Base-by-base conservation (phyloP, 352 stramenopile species). In the Thraustochytrium striatum region DNA sequence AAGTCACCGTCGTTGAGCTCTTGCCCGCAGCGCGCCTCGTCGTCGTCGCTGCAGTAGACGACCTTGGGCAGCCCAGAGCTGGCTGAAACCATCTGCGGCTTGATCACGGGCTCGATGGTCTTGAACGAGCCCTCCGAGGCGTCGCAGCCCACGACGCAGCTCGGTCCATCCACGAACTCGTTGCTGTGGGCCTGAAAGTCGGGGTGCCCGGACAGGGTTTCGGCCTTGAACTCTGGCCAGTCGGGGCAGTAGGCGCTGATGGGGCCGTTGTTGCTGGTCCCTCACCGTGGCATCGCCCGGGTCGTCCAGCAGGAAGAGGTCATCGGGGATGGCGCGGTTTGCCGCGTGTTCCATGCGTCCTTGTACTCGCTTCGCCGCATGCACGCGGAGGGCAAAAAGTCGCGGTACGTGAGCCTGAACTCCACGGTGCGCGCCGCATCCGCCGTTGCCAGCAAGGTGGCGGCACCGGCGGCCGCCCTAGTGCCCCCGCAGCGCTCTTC, bases 321-420 rank as follows among this genome's bases (percentile, higher is more conserved):
- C 25, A 50, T 69, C 3, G 33, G 28, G 2, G 28, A 69, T 69
- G 3, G 28, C 58, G 19, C 2, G 11, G 38, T 69, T 47, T 5
- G 8, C 44, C 25, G 58, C 38, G 25, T 11, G 0, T 69, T 33
- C 8, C 32, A 69, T 33, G 16, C 13, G 19, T 1, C 39, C 32
- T 11, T 33, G 69, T 78, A 78, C 7, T 69, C 25, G 0, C n/a
- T 78, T n/a, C 50, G 44, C 7, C 19, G 5, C 19, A 78, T 61
- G 69, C 69, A 78, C 13, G 75, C n/a, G 19, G 43, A 36, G 0
- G 69, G 69, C 25, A 78, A 1, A 30, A 78, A 78, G 69, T 78
- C 69, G 8, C 69, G 69, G 13, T 36, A 19, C 30, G 69, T 78
- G 13, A 78, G 5, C 11, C 58, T 43, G 58, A 47, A 69, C 33